phyloP scores from a whole-genome alignment of 305 asterid species.

The Solanum hybrid region DNA sequence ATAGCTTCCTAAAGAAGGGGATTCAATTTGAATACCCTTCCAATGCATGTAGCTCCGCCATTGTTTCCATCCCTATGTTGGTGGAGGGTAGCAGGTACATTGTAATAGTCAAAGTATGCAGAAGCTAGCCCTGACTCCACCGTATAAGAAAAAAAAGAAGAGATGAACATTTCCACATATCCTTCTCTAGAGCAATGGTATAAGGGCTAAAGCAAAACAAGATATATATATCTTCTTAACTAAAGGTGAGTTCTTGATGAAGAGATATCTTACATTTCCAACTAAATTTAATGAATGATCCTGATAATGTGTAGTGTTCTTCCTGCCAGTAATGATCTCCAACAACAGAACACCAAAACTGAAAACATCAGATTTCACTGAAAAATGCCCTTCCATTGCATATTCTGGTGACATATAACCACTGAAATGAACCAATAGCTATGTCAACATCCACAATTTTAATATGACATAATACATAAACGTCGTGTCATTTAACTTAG shows the following conservation, averaged over 20 bases:
- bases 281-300: constrained; percentile 12
- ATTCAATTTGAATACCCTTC: not conserved
- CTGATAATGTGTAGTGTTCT: constrained; percentile 14
- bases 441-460: not conserved
- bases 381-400: constrained; percentile 34
- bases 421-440: constrained; percentile 7
- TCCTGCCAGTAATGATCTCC: constrained; percentile 32
- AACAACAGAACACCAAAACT: constrained; percentile 31
- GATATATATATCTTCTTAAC: not conserved
- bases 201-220: not conserved
- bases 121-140: not conserved
- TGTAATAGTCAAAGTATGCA: not conserved
- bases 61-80: not conserved
- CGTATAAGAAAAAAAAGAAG: not conserved
- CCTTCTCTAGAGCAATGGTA: not conserved
- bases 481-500: not conserved
- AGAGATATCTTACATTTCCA: constrained; percentile 22
- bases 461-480: not conserved
- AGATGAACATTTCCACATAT: not conserved
- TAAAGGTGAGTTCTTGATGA: not conserved
- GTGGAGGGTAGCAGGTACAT: not conserved
- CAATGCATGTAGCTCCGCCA: not conserved
- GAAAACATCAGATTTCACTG: constrained; percentile 29
- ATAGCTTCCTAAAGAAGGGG: not conserved
- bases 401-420: constrained; percentile 46